Evolutionary conservation across 345 rosid species (phyloP), one percentile per base, ranked within the genome.

Genomic region (Carallia pectinifolia): DNA sequence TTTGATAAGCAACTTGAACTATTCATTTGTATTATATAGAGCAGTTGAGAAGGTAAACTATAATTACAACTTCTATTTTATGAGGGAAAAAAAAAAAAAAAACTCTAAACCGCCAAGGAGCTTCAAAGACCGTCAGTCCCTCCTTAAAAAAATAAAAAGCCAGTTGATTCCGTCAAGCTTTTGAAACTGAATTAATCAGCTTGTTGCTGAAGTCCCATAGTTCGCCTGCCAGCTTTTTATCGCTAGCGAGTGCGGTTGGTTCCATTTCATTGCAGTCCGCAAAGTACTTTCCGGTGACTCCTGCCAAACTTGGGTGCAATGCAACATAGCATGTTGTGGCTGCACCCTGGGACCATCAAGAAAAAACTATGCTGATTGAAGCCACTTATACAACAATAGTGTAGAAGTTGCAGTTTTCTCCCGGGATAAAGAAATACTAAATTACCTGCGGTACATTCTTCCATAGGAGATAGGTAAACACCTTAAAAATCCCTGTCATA

Each of bases 261-360:
- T 67, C 68, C 53, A 77, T 39, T 74, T 89, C 91, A 27, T 95
- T 95, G 78, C 96, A 95, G 61, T 95, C 97, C 13, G 71, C 79
- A 76, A 76, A 92, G 84, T 95, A 95, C 38, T 89, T 90, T 53
- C 97, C 93, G 0, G 78, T 86, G 12, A 84, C 92, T 9, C 90
- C 93, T 71, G 79, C 81, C 76, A 92, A 23, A 10, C 68, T 79
- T 31, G 92, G 97, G 65, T 92, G 93, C 5, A 95, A 82, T 4
- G 97, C 97, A 0, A 79, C 91, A 66, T 90, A 90, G 84, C 99
- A 95, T 30, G 93, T 85, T 17, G 99, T 92, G 15, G 97, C 99
- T 56, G 99, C 99, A 53, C 99, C 99, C 97, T 94, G 76, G 16
- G 16, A 33, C 19, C 5, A 50, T 38, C 29, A 27, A 7, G 30